Evolutionary conservation across 2,329 filamentous ascomycete species (phyloP).

Genomic region (Parasarocladium wereldwijsianum): DNA sequence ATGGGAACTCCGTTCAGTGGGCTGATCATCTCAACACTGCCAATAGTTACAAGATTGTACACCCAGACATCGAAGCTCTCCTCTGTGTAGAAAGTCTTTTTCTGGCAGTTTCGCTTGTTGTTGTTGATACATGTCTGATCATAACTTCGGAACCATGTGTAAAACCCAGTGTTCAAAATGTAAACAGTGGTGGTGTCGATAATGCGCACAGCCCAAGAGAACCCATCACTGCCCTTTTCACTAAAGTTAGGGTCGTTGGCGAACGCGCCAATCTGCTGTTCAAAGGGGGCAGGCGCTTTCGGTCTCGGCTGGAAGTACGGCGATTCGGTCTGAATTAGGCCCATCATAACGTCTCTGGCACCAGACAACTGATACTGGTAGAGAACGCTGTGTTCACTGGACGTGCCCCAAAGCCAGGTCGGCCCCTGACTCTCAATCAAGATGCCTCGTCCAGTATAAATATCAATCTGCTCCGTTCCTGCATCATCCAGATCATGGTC

Average conservation of each 20-base stretch:
- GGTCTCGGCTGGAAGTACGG: conserved; percentile 11
- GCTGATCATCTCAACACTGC: conserved; percentile 8
- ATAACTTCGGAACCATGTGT: conserved; percentile 14
- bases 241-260: conserved; percentile 7
- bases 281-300: conserved; percentile 7
- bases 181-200: conserved; percentile 9
- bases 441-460: conserved; percentile 21
- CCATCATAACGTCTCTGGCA: conserved; percentile 30
- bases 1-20: conserved; percentile 6
- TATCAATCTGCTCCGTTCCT: conserved; percentile 13
- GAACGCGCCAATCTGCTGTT: conserved; percentile 1
- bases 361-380: conserved; percentile 33
- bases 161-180: conserved; percentile 14
- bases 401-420: conserved; percentile 15
- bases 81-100: conserved; percentile 8
- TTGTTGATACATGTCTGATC: conserved; percentile 11
- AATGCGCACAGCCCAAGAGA: conserved; percentile 13
- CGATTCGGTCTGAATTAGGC: conserved; percentile 27
- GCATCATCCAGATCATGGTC: conserved; percentile 40
- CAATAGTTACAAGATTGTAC: conserved; percentile 11
- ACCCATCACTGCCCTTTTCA: conserved; percentile 5
- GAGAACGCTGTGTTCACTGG: conserved; percentile 17
- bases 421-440: conserved; percentile 16
- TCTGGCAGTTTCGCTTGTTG: conserved; percentile 11
- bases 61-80: conserved; percentile 11